Evolutionary conservation across 2,329 filamentous ascomycete genomes (phyloP), one percentile per base, ranked within the genome.

Genomic region (Ceratocystis eucalypticola): DNA sequence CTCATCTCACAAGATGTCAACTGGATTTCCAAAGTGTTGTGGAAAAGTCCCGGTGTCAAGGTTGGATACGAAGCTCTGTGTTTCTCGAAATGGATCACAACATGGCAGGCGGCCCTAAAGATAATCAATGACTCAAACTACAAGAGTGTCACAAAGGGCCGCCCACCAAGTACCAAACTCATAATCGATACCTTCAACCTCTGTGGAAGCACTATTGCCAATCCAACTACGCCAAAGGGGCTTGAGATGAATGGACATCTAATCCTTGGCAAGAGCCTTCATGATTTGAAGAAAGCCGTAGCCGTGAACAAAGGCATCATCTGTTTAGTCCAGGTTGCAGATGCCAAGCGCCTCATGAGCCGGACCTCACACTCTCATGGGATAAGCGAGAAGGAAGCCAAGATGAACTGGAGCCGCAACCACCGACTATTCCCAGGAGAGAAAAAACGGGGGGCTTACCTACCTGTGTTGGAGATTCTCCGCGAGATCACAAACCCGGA

Each of bases 101-200:
- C 64, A 41, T 71, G 68, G 70, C 15, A 68, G 8, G 62, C 67
- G 28, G 70, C 70, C 1, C 69, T 68, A 64, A 66, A 68, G 17
- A 61, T 67, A 0, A 63, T 71, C n/a, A 17, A 41, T 22, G 50
- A 55, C 5, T 46, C 69, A 37, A 55, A 65, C 61, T 37, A 59
- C 30, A 59, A 17, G 17, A 59, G 55, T 30, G 33, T 37, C 30
- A n/a, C 30, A 22, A 22, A 28, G 15, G 37, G 48, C 25, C 25
- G 57, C 6, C 41, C 41, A 67, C 67, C 22, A 67, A 46, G 67
- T 10, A 70, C 72, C 61, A 65, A n/a, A 28, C 45, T 66, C 20
- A 62, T 76, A 1, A 68, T 70, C 20, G 72, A 76, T 25, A 73
- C 71, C 2, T 73, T 74, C 46, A 70, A 73, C 64, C 68, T 73